Percentiles rank a stretch among this genome's conserved stretches.
phyloP scores from a whole-genome alignment of 805 yeast genomes.

The Hemisphaericaspora nanyangensis region DNA sequence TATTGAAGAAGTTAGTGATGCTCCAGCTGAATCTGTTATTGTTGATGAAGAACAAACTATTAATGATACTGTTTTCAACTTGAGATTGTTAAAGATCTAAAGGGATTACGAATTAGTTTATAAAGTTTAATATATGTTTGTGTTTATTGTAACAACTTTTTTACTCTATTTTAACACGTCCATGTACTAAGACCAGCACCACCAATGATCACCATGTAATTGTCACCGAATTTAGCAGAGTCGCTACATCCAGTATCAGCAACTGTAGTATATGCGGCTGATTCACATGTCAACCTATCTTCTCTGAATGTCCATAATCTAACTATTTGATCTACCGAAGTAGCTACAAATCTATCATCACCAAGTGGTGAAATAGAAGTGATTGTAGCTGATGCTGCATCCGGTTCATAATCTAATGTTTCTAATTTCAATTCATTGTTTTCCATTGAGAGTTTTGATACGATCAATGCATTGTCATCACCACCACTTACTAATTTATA shows the following conservation, averaged over 20 bases:
- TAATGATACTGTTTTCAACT: constrained; percentile 72
- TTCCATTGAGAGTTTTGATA: constrained; percentile 17
- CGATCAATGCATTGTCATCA: constrained; percentile 74
- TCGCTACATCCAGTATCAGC: constrained; percentile 87
- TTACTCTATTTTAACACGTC: constrained; percentile 13
- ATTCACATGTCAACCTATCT: constrained; percentile 20
- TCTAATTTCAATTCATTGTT: constrained; percentile 17
- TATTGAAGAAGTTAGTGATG: constrained; percentile 45
- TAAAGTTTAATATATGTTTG: constrained; percentile 4
- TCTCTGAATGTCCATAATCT: constrained; percentile 54
- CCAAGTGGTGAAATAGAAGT: constrained; percentile 52
- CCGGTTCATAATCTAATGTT: constrained; percentile 31
- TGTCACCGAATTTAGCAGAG: constrained; percentile 22
- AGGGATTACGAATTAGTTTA: too few relatives aligned
- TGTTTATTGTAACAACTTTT: not conserved
- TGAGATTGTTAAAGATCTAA: constrained; percentile 71
- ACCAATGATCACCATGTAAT: constrained; percentile 50
- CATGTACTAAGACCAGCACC: constrained; percentile 79
- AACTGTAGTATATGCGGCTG: constrained; percentile 64
- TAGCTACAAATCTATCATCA: constrained; percentile 43
- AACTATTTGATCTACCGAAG: constrained; percentile 82
- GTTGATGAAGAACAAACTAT: constrained; percentile 82
- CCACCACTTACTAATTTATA: constrained; percentile 70
- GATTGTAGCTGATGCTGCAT: constrained; percentile 85
- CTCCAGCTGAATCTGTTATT: constrained; percentile 45